A percentile compares a stretch with the other conserved stretches of the same genome.
phyloP scores from a whole-genome alignment of 2,329 filamentous ascomycete genomes.

The Aureobasidium uvarum region DNA sequence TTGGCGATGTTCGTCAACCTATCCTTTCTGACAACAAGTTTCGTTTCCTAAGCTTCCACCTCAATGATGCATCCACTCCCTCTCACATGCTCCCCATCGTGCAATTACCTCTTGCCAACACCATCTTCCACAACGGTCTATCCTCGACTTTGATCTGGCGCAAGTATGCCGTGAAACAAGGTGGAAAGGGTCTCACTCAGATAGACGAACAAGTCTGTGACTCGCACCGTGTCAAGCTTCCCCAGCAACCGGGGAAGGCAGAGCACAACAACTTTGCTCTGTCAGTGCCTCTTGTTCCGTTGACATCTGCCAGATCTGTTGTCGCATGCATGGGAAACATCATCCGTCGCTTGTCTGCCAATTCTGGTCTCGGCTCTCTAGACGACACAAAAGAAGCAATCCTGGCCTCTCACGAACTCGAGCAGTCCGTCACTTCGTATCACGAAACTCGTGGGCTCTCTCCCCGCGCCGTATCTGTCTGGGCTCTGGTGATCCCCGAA shows the following conservation, averaged over 20 bases:
- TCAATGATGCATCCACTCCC: not conserved
- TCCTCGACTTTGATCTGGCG: constrained; percentile 54
- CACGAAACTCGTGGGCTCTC: constrained; percentile 47
- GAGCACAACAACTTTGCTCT: constrained; percentile 30
- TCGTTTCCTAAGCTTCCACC: constrained; percentile 15
- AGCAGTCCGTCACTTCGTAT: constrained; percentile 60
- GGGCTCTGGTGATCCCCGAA: constrained; percentile 66
- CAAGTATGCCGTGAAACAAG: constrained; percentile 5
- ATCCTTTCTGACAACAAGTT: constrained; percentile 1
- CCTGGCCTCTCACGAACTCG: constrained; percentile 70
- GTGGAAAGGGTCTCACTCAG: not conserved
- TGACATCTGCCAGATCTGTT: constrained; percentile 63
- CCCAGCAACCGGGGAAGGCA: not conserved
- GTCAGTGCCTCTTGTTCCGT: constrained; percentile 57
- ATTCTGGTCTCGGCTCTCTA: constrained; percentile 33
- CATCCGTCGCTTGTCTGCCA: constrained; percentile 58
- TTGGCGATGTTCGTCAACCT: not conserved
- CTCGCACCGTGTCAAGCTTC: constrained; percentile 20
- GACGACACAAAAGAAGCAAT: constrained; percentile 33
- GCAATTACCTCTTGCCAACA: constrained; percentile 69
- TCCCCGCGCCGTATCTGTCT: constrained; percentile 60
- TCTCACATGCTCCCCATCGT: constrained; percentile 26
- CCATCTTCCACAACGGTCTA: constrained; percentile 69
- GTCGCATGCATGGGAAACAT: constrained; percentile 74
- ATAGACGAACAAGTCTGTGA: constrained; percentile 15